Evolutionary conservation across 148 eudicot genomes (phyloP).

Genomic region (Oxyria digyna): DNA sequence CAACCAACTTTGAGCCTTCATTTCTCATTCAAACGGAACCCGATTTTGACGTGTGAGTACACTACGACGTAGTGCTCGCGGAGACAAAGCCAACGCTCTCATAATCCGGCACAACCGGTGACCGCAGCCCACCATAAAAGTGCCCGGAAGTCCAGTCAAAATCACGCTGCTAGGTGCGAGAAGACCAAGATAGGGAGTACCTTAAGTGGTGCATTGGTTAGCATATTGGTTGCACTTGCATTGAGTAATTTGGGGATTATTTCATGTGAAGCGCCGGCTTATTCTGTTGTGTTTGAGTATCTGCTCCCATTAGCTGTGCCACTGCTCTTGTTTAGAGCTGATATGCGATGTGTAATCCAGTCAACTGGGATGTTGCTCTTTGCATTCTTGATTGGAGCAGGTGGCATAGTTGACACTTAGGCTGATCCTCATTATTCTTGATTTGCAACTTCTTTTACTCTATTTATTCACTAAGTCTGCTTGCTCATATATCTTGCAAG

Average conservation of each 20-base stretch:
- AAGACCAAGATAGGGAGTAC: slow-evolving; percentile 81
- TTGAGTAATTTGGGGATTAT: slow-evolving; percentile 86
- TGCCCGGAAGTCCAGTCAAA: too few relatives aligned
- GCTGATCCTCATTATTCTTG: too few relatives aligned
- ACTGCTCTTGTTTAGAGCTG: slow-evolving; percentile 79
- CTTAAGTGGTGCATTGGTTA: slow-evolving; percentile 79
- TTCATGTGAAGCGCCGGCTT: slow-evolving; percentile 68
- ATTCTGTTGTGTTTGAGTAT: slow-evolving; percentile 49
- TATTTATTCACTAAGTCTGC: not conserved
- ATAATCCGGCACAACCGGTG: too few relatives aligned
- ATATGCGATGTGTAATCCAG: slow-evolving; percentile 45
- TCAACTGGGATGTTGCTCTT: slow-evolving; percentile 68
- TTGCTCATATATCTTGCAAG: not conserved
- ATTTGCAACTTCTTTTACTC: not conserved
- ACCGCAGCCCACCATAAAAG: too few relatives aligned
- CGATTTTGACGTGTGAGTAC: too few relatives aligned
- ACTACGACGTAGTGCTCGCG: too few relatives aligned
- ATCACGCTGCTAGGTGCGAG: slow-evolving; percentile 81
- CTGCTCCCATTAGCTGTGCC: slow-evolving; percentile 81
- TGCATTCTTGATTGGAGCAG: slow-evolving; percentile 81
- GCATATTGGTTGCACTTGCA: slow-evolving; percentile 70
- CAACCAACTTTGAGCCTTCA: too few relatives aligned
- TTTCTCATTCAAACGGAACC: too few relatives aligned
- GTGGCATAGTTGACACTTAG: slow-evolving; percentile 27
- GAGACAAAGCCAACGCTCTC: too few relatives aligned